Conservation (phyloP, 2,329 filamentous ascomycete species). For the Aspergillus amoenus region DNA sequence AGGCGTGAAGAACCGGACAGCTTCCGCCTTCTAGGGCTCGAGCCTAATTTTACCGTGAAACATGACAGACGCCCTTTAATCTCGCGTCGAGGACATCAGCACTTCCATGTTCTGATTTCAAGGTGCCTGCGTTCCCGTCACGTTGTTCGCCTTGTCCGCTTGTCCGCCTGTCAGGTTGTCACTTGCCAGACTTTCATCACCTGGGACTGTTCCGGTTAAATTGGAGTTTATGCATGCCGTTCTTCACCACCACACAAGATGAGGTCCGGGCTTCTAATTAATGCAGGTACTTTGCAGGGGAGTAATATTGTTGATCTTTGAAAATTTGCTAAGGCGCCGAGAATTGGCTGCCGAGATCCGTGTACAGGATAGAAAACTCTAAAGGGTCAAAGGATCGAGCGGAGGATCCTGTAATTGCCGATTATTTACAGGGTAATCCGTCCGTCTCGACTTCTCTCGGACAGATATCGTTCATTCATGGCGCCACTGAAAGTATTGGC, state of each 20-base stretch:
- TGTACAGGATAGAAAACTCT: not conserved
- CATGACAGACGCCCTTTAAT: conserved; percentile 24
- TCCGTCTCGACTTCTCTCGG: not conserved
- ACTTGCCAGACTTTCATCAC: not conserved
- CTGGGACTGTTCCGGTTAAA: not conserved
- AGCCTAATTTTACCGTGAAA: conserved; percentile 22
- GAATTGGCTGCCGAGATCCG: conserved; percentile 15
- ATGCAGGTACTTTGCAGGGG: conserved; percentile 19
- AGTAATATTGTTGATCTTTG: conserved; percentile 23
- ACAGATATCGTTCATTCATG: not conserved
- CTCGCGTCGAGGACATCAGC: conserved; percentile 11
- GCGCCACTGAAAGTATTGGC: not conserved
- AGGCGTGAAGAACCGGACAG: not conserved
- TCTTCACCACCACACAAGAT: conserved; percentile 7
- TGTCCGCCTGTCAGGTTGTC: not conserved
- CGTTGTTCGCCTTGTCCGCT: not conserved
- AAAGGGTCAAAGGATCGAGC: not conserved
- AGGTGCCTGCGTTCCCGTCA: not conserved
- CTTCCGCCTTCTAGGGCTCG: not conserved
- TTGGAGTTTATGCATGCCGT: conserved; percentile 5
- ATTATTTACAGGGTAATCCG: not conserved
- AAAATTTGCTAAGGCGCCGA: conserved; percentile 10
- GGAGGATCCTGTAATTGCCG: not conserved
- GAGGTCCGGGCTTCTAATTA: conserved; percentile 10
- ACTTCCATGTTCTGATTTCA: not conserved